Evolutionary conservation across 2,329 filamentous ascomycete genomes (phyloP).

Genomic region (Epichloe sibirici): DNA sequence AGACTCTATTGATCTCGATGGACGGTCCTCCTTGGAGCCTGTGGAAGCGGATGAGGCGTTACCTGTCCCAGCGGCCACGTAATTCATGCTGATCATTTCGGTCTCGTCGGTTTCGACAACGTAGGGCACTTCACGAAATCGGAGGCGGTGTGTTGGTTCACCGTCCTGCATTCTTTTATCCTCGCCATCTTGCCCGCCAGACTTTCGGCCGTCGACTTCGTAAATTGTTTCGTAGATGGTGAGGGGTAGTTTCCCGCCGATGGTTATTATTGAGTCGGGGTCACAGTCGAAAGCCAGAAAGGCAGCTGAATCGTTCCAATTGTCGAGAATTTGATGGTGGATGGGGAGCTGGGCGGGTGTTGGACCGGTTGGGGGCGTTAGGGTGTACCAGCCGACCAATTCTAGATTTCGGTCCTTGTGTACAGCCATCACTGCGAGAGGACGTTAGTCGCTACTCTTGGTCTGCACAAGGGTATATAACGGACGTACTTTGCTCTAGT

Average conservation of each 20-base stretch:
- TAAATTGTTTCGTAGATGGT: conserved; percentile 81
- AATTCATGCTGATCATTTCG: conserved; percentile 96
- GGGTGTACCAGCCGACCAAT: conserved; percentile 86
- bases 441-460: not conserved
- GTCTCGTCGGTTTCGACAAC: conserved; percentile 88
- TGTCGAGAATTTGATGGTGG: conserved; percentile 62
- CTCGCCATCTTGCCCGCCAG: conserved; percentile 37
- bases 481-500: conserved; percentile 65
- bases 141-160: conserved; percentile 45
- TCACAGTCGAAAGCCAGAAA: conserved; percentile 77
- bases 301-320: conserved; percentile 75
- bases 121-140: conserved; percentile 75
- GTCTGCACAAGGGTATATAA: not conserved
- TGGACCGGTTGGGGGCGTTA: conserved; percentile 63
- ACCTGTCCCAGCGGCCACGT: conserved; percentile 72
- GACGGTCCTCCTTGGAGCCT: conserved; percentile 28
- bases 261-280: conserved; percentile 38
- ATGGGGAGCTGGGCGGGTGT: conserved; percentile 55
- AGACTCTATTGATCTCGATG: conserved; percentile 30
- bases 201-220: conserved; percentile 50
- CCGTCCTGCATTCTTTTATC: conserved; percentile 63
- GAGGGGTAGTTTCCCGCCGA: conserved; percentile 72
- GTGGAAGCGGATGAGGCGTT: conserved; percentile 45
- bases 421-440: conserved; percentile 64
- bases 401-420: conserved; percentile 75